phyloP scores from a whole-genome alignment of 1,284 basidiomycete genomes.

The Irpex rosettiformis region DNA sequence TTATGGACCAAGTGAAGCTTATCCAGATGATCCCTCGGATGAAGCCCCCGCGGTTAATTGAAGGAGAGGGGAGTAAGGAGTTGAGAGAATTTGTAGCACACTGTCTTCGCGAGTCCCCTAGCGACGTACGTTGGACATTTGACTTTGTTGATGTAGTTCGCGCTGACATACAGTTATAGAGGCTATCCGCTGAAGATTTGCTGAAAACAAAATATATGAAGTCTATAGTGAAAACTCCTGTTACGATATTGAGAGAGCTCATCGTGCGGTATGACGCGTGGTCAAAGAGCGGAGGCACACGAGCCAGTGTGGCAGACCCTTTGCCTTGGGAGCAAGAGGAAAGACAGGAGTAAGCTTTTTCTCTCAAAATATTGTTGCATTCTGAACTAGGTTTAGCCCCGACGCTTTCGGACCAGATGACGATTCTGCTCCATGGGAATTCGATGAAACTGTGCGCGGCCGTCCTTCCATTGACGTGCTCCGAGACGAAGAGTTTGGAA shows the following conservation, averaged over 20 bases:
- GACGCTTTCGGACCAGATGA: background rate
- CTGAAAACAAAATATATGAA: constrained; percentile 94
- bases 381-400: background rate
- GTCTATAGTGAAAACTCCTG: constrained; percentile 62
- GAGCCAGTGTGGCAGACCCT: constrained; percentile 75
- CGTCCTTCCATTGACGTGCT: constrained; percentile 26
- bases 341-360: constrained; percentile 43
- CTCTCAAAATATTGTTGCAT: background rate
- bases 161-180: constrained; percentile 42
- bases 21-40: constrained; percentile 89
- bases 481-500: constrained; percentile 13
- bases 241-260: constrained; percentile 81
- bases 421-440: constrained; percentile 68
- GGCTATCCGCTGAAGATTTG: constrained; percentile 88
- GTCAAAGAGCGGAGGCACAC: constrained; percentile 77
- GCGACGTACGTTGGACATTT: constrained; percentile 51
- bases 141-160: constrained; percentile 6
- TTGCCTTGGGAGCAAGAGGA: constrained; percentile 70
- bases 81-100: constrained; percentile 88
- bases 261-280: constrained; percentile 73
- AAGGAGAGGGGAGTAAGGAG: constrained; percentile 77
- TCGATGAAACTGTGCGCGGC: constrained; percentile 62
- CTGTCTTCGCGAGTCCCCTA: constrained; percentile 84
- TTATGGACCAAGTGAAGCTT: constrained; percentile 81
- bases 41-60: constrained; percentile 79